phyloP scores from a whole-genome alignment of 2,329 filamentous ascomycete genomes.

The Pseudogymnoascus sp. region DNA sequence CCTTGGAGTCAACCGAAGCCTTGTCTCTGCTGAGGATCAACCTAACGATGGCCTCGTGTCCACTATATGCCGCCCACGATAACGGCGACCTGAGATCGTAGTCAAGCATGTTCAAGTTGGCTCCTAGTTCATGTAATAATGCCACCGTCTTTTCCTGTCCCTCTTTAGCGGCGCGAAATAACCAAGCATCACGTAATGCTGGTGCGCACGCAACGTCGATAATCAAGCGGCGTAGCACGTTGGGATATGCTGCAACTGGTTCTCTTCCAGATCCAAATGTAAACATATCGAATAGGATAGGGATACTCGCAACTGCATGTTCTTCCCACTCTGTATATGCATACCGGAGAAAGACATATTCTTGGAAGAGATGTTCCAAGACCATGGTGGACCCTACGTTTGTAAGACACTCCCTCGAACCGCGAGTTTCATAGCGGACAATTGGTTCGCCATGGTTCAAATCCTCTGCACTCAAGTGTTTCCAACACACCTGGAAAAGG shows the following conservation, averaged over 20 bases:
- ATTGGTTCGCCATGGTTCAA: background rate
- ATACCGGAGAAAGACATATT: background rate
- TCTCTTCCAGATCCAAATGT: background rate
- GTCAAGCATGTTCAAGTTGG: background rate
- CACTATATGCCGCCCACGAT: no score
- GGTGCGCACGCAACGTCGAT: background rate
- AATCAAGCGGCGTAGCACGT: background rate
- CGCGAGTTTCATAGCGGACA: no score
- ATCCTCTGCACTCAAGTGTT: background rate
- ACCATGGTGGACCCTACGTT: no score
- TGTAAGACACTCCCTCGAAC: no score
- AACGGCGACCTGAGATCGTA: no score
- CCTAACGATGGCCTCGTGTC: no score
- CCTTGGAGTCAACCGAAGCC: no score
- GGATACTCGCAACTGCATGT: background rate
- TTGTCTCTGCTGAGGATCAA: no score
- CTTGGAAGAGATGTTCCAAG: background rate
- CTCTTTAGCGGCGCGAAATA: background rate
- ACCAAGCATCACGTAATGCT: background rate
- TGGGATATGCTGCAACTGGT: background rate
- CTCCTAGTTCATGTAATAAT: background rate
- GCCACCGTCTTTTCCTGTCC: background rate
- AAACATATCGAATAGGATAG: background rate
- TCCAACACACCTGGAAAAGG: background rate
- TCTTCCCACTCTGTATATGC: background rate